Evolutionary conservation across 345 rosid genomes (phyloP), one percentile per base, ranked within the genome.

Genomic region (Physaria fendleri): DNA sequence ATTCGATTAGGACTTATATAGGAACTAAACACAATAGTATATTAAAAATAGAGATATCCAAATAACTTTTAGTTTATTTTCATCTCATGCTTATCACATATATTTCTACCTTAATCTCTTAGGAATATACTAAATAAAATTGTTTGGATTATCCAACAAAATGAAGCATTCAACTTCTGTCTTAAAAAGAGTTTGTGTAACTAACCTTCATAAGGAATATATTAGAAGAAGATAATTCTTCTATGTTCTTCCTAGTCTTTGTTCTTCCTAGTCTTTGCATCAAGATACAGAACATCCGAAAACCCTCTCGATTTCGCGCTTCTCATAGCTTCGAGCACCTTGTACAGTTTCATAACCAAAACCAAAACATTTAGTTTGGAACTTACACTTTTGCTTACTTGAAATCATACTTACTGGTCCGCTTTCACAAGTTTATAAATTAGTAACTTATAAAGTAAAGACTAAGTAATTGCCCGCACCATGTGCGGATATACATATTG

Each of bases 171-270:
- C 32, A 35, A 6, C 6, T 13, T 23, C 2, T 22, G n/a, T 24
- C 43, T 29, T 17, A 5, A 29, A 16, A 2, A 17, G 7, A 59
- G 2, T 42, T 4, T 43, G 13, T 3, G 16, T 10, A n/a, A n/a
- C n/a, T n/a, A 20, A 84, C 98, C 95, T 88, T 92, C 5, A 81
- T 82, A 24, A 86, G 34, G 66, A 92, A 92, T 50, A 92, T 78
- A 65, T 88, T 91, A 64, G 93, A 79, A 57, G 95, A 76, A 64
- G 98, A 88, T 11, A 82, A 95, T 65, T 92, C 98, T 75, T 92
- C 96, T 39, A 92, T 9, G 48, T 84, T 55, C 56, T 82, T 82
- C 61, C 70, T n/a, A n/a, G n/a, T n/a, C n/a, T n/a, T n/a, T n/a
- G n/a, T n/a, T n/a, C n/a, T n/a, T n/a, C n/a, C n/a, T 76, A 30